Base-by-base conservation (phyloP, 1,284 basidiomycete genomes). In the Cryptococcus sp. region DNA sequence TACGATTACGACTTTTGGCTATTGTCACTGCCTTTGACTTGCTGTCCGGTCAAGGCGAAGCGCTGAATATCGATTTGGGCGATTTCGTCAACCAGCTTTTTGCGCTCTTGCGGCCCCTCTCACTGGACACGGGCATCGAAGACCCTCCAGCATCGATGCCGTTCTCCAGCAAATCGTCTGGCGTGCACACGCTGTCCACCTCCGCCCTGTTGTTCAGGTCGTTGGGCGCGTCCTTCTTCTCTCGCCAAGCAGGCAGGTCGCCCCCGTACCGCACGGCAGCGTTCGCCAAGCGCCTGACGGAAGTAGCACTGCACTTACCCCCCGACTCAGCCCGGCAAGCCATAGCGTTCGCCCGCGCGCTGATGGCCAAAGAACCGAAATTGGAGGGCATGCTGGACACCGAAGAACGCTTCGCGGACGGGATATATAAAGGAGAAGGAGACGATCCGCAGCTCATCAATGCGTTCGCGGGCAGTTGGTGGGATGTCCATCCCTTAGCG, bases 11-110 rank as follows among this genome's bases (percentile, higher is more conserved):
- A 70, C 82, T 99, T 61, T 80, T 90, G 55, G 96, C 92, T 71
- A 91, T 99, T 67, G 87, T 91, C 58, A 96, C 96, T 38, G 95
- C 94, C 5, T 96, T 98, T 69, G 94, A 99, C 73, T 85, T 99
- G 51, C 85, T 99, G 46, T 89, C 89, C 17, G 96, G 95, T 13
- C 96, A 99, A 85, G 94, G 93, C 86, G 95, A 99, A 81, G 90
- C 94, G 22, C 84, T 99, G 67, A 94, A 95, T 71, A 90, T 99
- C 71, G 96, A 99, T 81, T 83, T 99, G 50, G 85, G 83, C 66
- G 95, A 96, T 70, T 94, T 99, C 73, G 84, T 93, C 71, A 85
- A 85, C 22, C 73, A 79, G 22, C 76, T 82, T 5, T 82, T 80
- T 63, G 70, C 69, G 2, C 72, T 83, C 47, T 71, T 85, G 11